phyloP scores from a whole-genome alignment of 2,329 filamentous ascomycete genomes.

The Botrytis squamosa region DNA sequence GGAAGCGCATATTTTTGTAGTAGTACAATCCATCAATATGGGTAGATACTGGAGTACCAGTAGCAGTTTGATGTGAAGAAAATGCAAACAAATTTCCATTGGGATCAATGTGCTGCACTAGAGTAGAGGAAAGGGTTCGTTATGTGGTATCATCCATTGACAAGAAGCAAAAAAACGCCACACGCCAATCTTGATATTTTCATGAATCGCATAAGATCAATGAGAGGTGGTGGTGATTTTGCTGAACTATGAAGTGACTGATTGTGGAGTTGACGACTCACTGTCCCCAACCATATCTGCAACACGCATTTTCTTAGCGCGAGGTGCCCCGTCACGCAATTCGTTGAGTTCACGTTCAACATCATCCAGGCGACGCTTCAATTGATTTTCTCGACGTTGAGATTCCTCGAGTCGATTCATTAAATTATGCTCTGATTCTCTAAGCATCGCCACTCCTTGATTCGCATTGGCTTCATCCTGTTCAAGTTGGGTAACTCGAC shows the following conservation, averaged over 20 bases:
- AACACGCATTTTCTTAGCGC: conserved; percentile 55
- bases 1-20: conserved; percentile 17
- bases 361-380: conserved; percentile 81
- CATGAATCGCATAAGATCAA: conserved; percentile 15
- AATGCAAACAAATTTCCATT: conserved; percentile 9
- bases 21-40: conserved; percentile 19
- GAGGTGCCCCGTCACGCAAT: conserved; percentile 45
- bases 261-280: conserved; percentile 38
- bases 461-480: conserved; percentile 69
- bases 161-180: conserved; percentile 23
- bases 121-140: conserved; percentile 25
- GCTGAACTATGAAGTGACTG: conserved; percentile 29
- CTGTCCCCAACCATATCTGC: conserved; percentile 47
- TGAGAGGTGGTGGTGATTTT: conserved; percentile 12
- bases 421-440: conserved; percentile 54
- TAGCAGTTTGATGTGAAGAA: conserved; percentile 3
- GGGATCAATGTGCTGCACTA: conserved; percentile 1
- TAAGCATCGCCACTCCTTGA: conserved; percentile 56
- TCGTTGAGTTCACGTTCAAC: conserved; percentile 57
- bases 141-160: conserved; percentile 31
- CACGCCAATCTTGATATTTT: conserved; percentile 19
- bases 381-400: conserved; percentile 73
- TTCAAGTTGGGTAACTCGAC: conserved; percentile 73
- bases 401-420: conserved; percentile 70
- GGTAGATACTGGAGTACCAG: conserved; percentile 9